Conservation (phyloP, 257 asterid genomes). For the Ajuga chamaepitys region DNA sequence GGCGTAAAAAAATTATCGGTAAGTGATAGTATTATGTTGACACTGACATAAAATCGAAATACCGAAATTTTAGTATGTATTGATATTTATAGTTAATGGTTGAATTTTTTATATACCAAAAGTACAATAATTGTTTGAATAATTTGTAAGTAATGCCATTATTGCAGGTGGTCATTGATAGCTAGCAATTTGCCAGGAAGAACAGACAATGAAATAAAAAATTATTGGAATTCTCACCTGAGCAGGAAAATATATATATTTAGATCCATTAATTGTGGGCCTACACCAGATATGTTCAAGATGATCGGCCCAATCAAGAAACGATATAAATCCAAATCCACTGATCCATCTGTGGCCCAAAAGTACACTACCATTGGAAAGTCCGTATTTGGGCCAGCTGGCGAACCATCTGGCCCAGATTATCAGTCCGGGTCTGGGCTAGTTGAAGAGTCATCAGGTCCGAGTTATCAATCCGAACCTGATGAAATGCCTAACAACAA, state of each 20-base stretch:
- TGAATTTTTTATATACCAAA: no score
- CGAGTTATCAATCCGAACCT: no score
- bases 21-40: no score
- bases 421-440: background rate
- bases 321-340: constrained; percentile 15
- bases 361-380: no score
- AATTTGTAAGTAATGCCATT: background rate
- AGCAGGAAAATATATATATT: constrained; percentile 38
- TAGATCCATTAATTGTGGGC: constrained; percentile 8
- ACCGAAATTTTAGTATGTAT: no score
- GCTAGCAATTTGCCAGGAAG: constrained; percentile 57
- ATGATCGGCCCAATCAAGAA: constrained; percentile 17
- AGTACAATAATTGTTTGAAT: no score
- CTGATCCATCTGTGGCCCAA: background rate
- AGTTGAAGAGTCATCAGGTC: no score
- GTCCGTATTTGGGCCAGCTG: background rate
- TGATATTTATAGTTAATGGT: no score
- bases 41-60: no score
- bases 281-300: constrained; percentile 18
- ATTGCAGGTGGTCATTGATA: constrained; percentile 54
- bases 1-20: no score
- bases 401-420: background rate
- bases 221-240: constrained; percentile 59
- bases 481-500: no score
- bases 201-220: constrained; percentile 59